phyloP scores from a whole-genome alignment of 345 rosid species.

The Theobroma cacao region DNA sequence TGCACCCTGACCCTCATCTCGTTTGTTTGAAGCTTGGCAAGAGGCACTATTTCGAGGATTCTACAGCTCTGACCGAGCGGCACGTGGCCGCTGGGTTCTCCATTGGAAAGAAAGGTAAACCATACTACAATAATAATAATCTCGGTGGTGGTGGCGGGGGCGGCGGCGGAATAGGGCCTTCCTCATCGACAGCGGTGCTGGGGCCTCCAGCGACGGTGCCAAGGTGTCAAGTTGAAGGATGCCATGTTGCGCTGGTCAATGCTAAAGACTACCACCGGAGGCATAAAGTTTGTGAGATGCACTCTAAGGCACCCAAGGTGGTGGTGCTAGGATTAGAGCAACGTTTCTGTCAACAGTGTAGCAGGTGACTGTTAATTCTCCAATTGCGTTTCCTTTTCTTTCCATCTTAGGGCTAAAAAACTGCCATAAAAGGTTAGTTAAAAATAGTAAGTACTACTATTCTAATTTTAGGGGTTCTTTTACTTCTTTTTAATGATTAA shows the following conservation, averaged over 20 bases:
- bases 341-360: conserved; percentile 91
- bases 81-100: conserved; percentile 11
- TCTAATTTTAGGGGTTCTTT: no score
- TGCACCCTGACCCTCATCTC: conserved; percentile 46
- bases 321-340: conserved; percentile 64
- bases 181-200: conserved; percentile 12
- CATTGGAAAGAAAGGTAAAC: conserved; percentile 34
- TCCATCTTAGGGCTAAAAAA: background rate
- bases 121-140: background rate
- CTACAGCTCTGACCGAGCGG: conserved; percentile 6
- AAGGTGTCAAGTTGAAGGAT: conserved; percentile 79
- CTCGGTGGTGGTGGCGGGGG: background rate
- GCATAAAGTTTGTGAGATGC: conserved; percentile 81
- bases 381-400: background rate
- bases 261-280: conserved; percentile 75
- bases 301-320: conserved; percentile 71
- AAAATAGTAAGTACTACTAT: background rate
- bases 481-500: no score
- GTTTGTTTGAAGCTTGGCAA: conserved; percentile 59
- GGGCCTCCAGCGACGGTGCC: conserved; percentile 31
- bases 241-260: conserved; percentile 50
- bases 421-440: background rate
- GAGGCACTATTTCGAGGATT: conserved; percentile 51
- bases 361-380: conserved; percentile 46
- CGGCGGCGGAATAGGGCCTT: conserved; percentile 10